phyloP scores from a whole-genome alignment of 2,329 filamentous ascomycete genomes.

The Sarocladiaceae sp. region DNA sequence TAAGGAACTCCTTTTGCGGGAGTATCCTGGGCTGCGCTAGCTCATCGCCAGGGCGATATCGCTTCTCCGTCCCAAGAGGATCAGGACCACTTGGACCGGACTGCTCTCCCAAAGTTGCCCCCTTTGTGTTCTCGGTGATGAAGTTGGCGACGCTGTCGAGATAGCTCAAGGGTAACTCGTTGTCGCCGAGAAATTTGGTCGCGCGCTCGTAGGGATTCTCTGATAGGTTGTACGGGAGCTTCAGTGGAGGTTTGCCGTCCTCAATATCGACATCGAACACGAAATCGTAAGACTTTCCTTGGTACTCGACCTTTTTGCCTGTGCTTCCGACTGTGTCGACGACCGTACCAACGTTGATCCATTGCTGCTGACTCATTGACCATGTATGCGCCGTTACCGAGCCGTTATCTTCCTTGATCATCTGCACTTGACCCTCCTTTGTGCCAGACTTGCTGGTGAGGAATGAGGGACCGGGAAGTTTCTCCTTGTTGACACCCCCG shows the following conservation, averaged over 20 bases:
- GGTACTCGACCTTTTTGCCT: constrained; percentile 70
- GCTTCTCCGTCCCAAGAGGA: constrained; percentile 72
- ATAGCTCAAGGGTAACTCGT: constrained; percentile 82
- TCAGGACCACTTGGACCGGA: constrained; percentile 54
- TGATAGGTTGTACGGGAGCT: constrained; percentile 88
- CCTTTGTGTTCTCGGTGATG: constrained; percentile 85
- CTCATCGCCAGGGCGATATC: constrained; percentile 70
- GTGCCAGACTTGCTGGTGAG: constrained; percentile 76
- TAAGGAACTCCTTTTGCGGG: constrained; percentile 76
- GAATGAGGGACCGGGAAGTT: constrained; percentile 85
- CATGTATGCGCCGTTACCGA: constrained; percentile 84
- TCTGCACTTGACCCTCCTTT: constrained; percentile 95
- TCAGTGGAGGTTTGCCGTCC: constrained; percentile 86
- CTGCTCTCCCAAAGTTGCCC: constrained; percentile 70
- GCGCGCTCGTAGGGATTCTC: constrained; percentile 92
- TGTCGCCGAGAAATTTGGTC: constrained; percentile 83
- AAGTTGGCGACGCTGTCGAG: constrained; percentile 90
- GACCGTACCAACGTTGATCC: constrained; percentile 89
- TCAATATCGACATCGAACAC: constrained; percentile 97
- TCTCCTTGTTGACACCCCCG: constrained; percentile 83
- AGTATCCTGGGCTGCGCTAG: constrained; percentile 52
- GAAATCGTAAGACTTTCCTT: constrained; percentile 89
- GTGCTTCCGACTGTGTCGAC: constrained; percentile 84
- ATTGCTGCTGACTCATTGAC: constrained; percentile 68
- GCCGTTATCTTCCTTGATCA: constrained; percentile 79